Percentiles rank a stretch among this genome's conserved stretches.
phyloP scores from a whole-genome alignment of 306 rosid genomes.

The Inga oerstediana region DNA sequence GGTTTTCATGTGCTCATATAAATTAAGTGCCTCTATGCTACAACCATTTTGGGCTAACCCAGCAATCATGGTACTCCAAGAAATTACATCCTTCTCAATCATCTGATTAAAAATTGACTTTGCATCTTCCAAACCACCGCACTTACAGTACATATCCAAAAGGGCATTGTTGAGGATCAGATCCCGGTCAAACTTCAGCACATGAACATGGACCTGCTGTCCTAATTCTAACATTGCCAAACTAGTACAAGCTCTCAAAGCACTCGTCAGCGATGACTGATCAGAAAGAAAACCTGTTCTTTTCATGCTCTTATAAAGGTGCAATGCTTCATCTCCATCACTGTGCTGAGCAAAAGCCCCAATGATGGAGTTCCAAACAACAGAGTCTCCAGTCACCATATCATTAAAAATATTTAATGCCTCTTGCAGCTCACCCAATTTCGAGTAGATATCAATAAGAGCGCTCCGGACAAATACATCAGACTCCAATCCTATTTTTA shows the following conservation, averaged over 20 bases:
- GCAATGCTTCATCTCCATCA: conserved; percentile 76
- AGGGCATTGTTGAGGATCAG: conserved; percentile 83
- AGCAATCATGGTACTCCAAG: conserved; percentile 95
- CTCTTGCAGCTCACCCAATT: conserved; percentile 60
- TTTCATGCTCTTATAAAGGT: conserved; percentile 72
- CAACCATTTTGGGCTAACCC: conserved; percentile 93
- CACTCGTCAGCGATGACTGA: conserved; percentile 77
- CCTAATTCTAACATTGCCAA: conserved; percentile 81
- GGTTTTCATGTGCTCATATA: conserved; percentile 71
- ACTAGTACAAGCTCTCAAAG: conserved; percentile 77
- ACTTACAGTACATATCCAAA: conserved; percentile 90
- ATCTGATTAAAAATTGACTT: conserved; percentile 59
- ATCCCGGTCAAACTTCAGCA: conserved; percentile 72
- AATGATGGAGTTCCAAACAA: conserved; percentile 87
- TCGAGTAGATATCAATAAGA: conserved; percentile 73
- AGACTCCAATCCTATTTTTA: conserved; percentile 78
- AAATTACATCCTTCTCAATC: conserved; percentile 74
- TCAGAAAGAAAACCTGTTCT: conserved; percentile 55
- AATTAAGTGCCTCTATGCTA: conserved; percentile 66
- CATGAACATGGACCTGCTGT: conserved; percentile 75
- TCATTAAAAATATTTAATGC: conserved; percentile 65
- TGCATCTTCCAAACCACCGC: conserved; percentile 82
- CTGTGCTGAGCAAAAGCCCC: conserved; percentile 88
- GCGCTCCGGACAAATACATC: conserved; percentile 83
- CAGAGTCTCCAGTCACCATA: conserved; percentile 67